phyloP scores from a whole-genome alignment of 1,284 basidiomycete genomes.

The Tylopilus sp. region DNA sequence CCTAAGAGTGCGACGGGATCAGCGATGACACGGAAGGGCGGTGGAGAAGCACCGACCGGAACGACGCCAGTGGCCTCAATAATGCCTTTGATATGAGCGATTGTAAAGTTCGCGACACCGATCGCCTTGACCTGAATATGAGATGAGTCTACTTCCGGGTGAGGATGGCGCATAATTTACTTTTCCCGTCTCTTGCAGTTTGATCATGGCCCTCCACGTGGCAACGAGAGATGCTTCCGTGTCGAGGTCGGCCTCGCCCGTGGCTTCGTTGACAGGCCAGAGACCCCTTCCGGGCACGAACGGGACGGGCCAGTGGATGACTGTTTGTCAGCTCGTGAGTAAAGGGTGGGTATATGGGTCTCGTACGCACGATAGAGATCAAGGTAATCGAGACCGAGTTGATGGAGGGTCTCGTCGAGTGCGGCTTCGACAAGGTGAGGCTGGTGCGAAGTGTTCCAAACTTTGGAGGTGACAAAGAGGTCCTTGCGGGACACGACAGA shows the following conservation, averaged over 20 bases:
- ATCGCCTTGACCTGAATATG: conserved; percentile 49
- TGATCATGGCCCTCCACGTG: conserved; percentile 81
- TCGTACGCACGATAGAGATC: conserved; percentile 66
- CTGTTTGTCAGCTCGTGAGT: conserved; percentile 33
- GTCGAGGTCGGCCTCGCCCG: conserved; percentile 55
- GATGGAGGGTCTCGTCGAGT: conserved; percentile 69
- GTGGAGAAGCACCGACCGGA: conserved; percentile 42
- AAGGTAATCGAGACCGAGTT: conserved; percentile 71
- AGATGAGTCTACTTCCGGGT: neutral
- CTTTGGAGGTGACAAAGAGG: conserved; percentile 81
- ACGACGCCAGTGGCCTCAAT: conserved; percentile 72
- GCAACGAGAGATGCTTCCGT: conserved; percentile 60
- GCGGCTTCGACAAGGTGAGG: conserved; percentile 65
- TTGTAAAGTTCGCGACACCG: conserved; percentile 82
- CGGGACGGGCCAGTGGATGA: conserved; percentile 87
- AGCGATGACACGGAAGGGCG: neutral
- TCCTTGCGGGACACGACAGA: conserved; percentile 78
- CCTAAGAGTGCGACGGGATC: conserved; percentile 28
- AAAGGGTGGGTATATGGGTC: neutral
- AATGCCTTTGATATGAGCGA: conserved; percentile 64
- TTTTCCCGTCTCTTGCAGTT: conserved; percentile 49
- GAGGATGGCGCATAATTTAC: conserved; percentile 13
- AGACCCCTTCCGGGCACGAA: conserved; percentile 63
- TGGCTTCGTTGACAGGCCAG: conserved; percentile 45
- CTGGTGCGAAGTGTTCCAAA: conserved; percentile 71